A percentile compares a stretch with the other conserved stretches of the same genome.
Evolutionary conservation across 2,329 filamentous ascomycete species (phyloP).

Genomic region (Torrubiella hemipterigena): DNA sequence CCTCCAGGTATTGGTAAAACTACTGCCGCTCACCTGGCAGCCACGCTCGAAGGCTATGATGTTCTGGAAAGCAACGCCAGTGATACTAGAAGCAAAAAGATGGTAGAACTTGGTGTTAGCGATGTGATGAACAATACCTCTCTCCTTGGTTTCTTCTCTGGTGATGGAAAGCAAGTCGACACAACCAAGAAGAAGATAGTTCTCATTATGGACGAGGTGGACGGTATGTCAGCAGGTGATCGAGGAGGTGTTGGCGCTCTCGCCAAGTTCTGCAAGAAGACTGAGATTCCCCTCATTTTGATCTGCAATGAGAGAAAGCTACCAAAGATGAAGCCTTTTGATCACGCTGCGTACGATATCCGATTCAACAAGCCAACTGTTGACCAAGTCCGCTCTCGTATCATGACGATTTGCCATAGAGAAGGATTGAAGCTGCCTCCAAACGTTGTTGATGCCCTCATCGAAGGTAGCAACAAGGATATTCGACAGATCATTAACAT

Average conservation of each 20-base stretch:
- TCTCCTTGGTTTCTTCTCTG: conserved; percentile 79
- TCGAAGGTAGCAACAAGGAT: conserved; percentile 90
- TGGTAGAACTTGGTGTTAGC: conserved; percentile 78
- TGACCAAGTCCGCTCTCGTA: conserved; percentile 80
- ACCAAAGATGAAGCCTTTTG: conserved; percentile 98
- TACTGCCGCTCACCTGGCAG: conserved; percentile 87
- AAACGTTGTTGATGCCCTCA: conserved; percentile 79
- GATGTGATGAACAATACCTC: conserved; percentile 93
- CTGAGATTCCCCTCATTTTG: conserved; percentile 84
- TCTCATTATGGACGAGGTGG: conserved; percentile 97
- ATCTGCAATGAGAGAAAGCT: conserved; percentile 92
- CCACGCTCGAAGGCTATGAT: conserved; percentile 86
- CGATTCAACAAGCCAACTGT: conserved; percentile 81
- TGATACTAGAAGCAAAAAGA: conserved; percentile 88
- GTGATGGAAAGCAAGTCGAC: conserved; percentile 71
- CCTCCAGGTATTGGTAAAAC: conserved; percentile 97
- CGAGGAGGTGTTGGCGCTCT: conserved; percentile 90
- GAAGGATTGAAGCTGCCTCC: conserved; percentile 79
- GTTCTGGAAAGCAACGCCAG: conserved; percentile 92
- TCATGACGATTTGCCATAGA: conserved; percentile 89
- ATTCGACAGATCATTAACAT: conserved; percentile 99
- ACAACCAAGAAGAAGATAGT: conserved; percentile 82
- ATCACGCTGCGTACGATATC: conserved; percentile 72
- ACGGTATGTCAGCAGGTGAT: conserved; percentile 96
- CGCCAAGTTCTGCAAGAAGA: conserved; percentile 90